Base-by-base conservation (phyloP, 108 stramenopile genomes). In the Cyclotella kingstonii region DNA sequence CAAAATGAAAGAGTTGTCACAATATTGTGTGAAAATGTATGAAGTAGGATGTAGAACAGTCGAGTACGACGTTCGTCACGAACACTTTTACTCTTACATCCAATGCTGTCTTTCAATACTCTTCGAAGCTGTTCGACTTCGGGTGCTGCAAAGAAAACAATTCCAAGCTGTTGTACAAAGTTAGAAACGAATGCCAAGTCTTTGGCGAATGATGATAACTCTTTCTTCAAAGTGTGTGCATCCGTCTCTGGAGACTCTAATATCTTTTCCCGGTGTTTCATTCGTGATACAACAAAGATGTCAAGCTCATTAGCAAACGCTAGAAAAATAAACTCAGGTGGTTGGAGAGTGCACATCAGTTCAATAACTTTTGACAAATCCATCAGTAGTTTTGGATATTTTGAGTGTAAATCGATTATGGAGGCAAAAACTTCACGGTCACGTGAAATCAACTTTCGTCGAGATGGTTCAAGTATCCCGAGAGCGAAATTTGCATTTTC, bases 241-340 rank as follows among this genome's bases (percentile, higher is more conserved):
- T 81, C 73, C 10, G 47, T 45, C 21, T 41, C 60, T 12, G 62
- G 55, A 9, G 63, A 55, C 25, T 36, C 65, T 23, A 62, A 36
- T 17, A 59, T 25, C 46, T 41, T 61, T 46, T 71, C 68, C 27
- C 54, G 48, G 0, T 29, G 61, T 29, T 52, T 35, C 31, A 68
- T 63, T 53, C 53, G 62, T 12, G 47, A 30, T 18, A 48, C 49
- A 23, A 85, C 60, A 68, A 83, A 93, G 29, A 52, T 64, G 26
- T 93, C 87, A 29, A 93, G 41, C 66, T 93, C 91, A 3, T 83
- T 70, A 5, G 84, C 84, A 56, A 93, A 93, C 0, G 91, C 87
- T 0, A 88, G 72, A 59, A 86, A 89, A 14, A 93, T 84, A 66
- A 93, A 90, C 49, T 87, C 91, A 8, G 91, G 86, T 31, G 91